These are phyloP conservation scores for Chlamydomonas reinhardtii DNA, from an alignment of 163 green algal species.

Conservation along the genomic window DNA sequence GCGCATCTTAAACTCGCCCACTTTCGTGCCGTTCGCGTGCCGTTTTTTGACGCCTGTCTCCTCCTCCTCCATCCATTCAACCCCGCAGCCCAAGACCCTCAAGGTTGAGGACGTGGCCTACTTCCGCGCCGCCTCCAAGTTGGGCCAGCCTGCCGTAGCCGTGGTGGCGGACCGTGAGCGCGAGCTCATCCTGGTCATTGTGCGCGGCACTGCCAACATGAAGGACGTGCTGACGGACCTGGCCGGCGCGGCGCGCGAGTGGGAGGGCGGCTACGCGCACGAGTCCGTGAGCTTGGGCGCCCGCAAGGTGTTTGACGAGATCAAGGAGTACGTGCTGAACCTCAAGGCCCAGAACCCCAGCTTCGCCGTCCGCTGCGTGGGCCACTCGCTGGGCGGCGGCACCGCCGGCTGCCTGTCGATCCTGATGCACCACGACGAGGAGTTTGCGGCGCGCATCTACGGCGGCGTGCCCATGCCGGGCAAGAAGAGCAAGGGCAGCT, in stretches of 20 bases:
- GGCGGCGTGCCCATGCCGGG: neutral
- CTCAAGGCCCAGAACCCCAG: neutral
- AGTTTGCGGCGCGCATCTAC: conserved; percentile 5
- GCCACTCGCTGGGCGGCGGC: conserved; percentile 33
- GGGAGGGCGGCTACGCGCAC: conserved; percentile 10
- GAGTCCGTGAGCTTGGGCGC: neutral
- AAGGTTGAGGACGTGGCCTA: neutral
- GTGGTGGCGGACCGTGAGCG: neutral
- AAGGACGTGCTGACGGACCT: conserved; percentile 4
- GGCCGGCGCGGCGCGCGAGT: neutral
- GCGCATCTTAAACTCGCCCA: too few relatives aligned
- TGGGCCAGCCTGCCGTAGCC: neutral
- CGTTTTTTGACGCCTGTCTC: neutral
- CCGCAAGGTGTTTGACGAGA: neutral
- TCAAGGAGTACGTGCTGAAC: neutral
- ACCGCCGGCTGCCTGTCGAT: neutral
- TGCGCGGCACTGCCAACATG: neutral
- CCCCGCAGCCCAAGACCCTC: neutral
- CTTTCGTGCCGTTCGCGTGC: neutral
- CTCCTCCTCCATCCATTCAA: too few relatives aligned
- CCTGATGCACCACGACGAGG: conserved; percentile 10
- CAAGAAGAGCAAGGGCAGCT: conserved; percentile 22
- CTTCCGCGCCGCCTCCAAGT: neutral
- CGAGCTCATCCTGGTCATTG: conserved; percentile 1
- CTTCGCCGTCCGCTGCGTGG: neutral